These are phyloP conservation scores for Biscogniauxia marginata DNA, from an alignment of 2,329 filamentous ascomycete genomes.

Conservation along the genomic window DNA sequence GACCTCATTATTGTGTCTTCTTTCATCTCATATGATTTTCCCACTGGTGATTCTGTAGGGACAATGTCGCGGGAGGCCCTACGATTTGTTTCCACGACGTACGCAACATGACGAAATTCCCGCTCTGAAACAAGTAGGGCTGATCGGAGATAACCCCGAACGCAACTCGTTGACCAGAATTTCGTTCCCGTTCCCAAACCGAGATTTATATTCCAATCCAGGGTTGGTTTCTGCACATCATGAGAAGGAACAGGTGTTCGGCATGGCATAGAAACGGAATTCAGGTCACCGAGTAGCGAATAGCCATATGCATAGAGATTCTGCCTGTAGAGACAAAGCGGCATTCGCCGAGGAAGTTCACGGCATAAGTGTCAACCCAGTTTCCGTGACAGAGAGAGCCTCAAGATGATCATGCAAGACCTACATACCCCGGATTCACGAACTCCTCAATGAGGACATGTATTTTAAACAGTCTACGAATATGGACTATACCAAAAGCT, in stretches of 20 bases:
- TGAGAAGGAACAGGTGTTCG: neutral
- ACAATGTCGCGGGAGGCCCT: neutral
- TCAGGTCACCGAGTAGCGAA: slow-evolving; percentile 1
- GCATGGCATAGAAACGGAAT: slow-evolving; percentile 1
- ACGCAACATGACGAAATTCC: neutral
- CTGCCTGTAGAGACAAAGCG: neutral
- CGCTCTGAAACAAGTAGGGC: slow-evolving; percentile 10
- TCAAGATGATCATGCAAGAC: slow-evolving; percentile 7
- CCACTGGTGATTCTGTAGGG: neutral
- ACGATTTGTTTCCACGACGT: neutral
- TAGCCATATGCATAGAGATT: neutral
- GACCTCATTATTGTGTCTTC: neutral
- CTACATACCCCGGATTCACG: neutral
- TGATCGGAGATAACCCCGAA: slow-evolving; percentile 11
- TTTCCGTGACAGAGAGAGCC: neutral
- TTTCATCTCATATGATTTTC: neutral
- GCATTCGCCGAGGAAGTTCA: neutral
- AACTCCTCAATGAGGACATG: neutral
- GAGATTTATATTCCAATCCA: neutral
- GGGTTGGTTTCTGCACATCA: neutral
- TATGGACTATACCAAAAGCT: neutral
- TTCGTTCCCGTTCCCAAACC: neutral
- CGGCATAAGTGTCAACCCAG: slow-evolving; percentile 1
- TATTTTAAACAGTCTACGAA: neutral
- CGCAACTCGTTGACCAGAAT: slow-evolving; percentile 1